Conservation (phyloP, 495 filamentous ascomycete genomes). For the Podospora bellae-mahoneyi region DNA sequence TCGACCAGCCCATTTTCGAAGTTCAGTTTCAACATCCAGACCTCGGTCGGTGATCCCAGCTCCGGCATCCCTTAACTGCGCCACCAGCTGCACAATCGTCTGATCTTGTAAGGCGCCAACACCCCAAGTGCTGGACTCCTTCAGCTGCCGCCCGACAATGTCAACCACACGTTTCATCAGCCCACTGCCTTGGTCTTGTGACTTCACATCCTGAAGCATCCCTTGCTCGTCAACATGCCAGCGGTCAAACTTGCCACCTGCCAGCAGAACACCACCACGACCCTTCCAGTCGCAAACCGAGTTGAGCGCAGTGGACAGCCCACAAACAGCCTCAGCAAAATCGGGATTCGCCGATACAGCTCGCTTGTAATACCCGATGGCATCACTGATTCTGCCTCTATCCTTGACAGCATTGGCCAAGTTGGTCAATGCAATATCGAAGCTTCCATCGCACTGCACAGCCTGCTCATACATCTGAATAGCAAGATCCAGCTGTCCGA, state of each 20-base stretch:
- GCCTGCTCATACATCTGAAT: constrained; percentile 98
- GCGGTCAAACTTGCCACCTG: constrained; percentile 71
- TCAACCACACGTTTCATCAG: constrained; percentile 96
- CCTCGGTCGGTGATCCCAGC: constrained; percentile 25
- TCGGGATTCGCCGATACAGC: constrained; percentile 89
- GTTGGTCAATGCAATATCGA: constrained; percentile 96
- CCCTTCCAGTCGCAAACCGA: constrained; percentile 96
- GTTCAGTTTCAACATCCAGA: constrained; percentile 36
- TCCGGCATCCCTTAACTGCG: constrained; percentile 42
- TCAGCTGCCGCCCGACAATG: constrained; percentile 87
- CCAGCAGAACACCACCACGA: constrained; percentile 75
- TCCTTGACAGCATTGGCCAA: constrained; percentile 98
- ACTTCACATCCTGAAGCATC: constrained; percentile 72
- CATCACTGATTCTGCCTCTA: constrained; percentile 86
- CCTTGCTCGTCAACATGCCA: constrained; percentile 93
- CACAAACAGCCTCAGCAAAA: constrained; percentile 96
- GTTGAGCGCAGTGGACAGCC: constrained; percentile 91
- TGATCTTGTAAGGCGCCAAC: constrained; percentile 62
- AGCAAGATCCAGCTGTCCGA: constrained; percentile 84
- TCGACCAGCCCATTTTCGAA: constrained; percentile 69
- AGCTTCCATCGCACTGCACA: constrained; percentile 83
- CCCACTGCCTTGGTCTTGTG: constrained; percentile 59
- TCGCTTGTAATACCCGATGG: constrained; percentile 85
- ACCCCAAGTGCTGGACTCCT: constrained; percentile 86
- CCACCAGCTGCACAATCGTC: constrained; percentile 41